phyloP scores from a whole-genome alignment of 352 stramenopile species.

The Saprolegnia diclina region DNA sequence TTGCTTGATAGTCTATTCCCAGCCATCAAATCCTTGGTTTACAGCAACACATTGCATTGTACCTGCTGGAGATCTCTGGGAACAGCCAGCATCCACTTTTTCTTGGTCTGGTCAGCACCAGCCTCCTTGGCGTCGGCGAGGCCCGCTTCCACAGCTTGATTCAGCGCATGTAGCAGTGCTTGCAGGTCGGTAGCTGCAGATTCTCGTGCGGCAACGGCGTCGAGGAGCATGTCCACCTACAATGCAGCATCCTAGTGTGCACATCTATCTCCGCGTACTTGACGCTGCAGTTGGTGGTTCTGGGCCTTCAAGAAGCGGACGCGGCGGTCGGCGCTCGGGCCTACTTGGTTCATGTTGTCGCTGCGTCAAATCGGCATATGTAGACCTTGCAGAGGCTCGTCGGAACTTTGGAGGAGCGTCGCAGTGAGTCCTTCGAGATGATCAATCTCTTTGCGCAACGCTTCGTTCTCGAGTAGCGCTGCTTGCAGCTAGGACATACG shows the following conservation, averaged over 20 bases:
- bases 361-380: not conserved
- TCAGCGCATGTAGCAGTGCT: not conserved
- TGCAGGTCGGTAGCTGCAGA: not conserved
- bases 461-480: conserved; percentile 30
- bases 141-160: not conserved
- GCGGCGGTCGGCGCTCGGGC: not conserved
- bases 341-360: not conserved
- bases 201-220: not conserved
- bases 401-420: not conserved
- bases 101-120: not conserved
- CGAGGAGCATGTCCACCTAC: conserved; percentile 8
- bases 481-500: conserved; percentile 25
- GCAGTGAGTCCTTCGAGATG: not conserved
- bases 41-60: not conserved
- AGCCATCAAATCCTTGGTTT: not conserved
- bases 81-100: conserved; percentile 8
- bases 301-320: not conserved
- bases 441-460: conserved; percentile 4
- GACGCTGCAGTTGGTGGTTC: conserved; percentile 9
- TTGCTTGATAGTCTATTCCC: not conserved
- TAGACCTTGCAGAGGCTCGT: not conserved
- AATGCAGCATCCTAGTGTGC: not conserved
- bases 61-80: not conserved
- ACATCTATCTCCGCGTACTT: not conserved
- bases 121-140: conserved; percentile 4